phyloP scores from a whole-genome alignment of 345 rosid genomes.

The Aurinia saxatilis region DNA sequence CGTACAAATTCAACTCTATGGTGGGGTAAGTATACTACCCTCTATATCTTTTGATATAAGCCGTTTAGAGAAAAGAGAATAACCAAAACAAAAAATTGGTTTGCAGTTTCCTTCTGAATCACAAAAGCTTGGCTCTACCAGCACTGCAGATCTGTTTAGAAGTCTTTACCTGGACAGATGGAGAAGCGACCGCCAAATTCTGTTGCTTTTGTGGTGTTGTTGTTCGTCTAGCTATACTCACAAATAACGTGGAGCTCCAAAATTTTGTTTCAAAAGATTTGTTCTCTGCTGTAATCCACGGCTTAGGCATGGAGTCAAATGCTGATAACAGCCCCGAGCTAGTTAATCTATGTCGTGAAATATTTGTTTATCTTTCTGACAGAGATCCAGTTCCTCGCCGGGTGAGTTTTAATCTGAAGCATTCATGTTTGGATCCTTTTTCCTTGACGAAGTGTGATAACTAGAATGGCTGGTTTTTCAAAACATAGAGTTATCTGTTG shows the following conservation, averaged over 20 bases:
- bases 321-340: constrained; percentile 57
- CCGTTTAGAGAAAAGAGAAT: background rate
- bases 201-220: constrained; percentile 53
- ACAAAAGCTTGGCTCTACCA: constrained; percentile 51
- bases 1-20: constrained; percentile 54
- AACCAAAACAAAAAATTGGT: background rate
- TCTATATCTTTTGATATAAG: background rate
- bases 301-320: constrained; percentile 67
- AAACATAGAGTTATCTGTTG: no score
- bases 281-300: constrained; percentile 54
- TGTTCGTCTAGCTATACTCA: constrained; percentile 47
- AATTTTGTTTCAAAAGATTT: constrained; percentile 57
- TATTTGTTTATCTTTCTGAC: constrained; percentile 58
- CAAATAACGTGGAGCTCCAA: constrained; percentile 52
- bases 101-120: constrained; percentile 60
- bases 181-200: constrained; percentile 60
- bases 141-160: constrained; percentile 53
- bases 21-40: constrained; percentile 44
- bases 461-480: no score
- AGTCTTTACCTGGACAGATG: constrained; percentile 74
- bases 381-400: constrained; percentile 75
- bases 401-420: constrained; percentile 36
- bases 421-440: background rate
- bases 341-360: constrained; percentile 68
- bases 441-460: no score